phyloP scores from a whole-genome alignment of 1,139 yeast genomes.

The Eremothecium cymbalariae region DNA sequence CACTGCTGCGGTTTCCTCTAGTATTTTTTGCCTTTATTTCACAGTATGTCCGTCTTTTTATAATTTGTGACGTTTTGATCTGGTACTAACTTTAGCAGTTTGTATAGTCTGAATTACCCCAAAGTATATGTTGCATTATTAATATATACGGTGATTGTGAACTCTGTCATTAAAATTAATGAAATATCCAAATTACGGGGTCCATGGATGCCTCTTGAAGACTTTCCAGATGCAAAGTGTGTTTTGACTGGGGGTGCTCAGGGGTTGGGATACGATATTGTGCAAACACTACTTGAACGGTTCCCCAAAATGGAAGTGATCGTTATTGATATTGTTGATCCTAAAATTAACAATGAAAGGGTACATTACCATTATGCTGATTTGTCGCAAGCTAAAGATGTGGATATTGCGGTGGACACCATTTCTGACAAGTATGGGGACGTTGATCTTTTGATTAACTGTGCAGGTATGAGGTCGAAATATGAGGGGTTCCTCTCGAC shows the following conservation, averaged over 20 bases:
- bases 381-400: conserved; percentile 35
- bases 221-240: conserved; percentile 12
- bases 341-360: conserved; percentile 23
- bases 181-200: conserved; percentile 13
- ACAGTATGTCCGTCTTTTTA: conserved; percentile 3
- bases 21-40: conserved; percentile 9
- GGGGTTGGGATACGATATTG: conserved; percentile 50
- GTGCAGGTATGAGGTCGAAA: conserved; percentile 63
- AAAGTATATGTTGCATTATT: conserved; percentile 9
- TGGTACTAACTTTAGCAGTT: conserved; percentile 1
- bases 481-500: conserved; percentile 37
- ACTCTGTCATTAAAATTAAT: conserved; percentile 8
- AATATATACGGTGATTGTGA: conserved; percentile 13
- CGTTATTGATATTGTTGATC: conserved; percentile 42
- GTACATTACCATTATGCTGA: conserved; percentile 42
- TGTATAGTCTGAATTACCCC: conserved; percentile 16
- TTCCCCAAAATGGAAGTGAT: conserved; percentile 34
- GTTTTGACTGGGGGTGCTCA: conserved; percentile 59
- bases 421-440: conserved; percentile 32
- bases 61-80: conserved; percentile 1
- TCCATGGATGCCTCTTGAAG: conserved; percentile 13
- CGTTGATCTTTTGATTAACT: conserved; percentile 55
- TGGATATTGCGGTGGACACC: conserved; percentile 29
- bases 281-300: conserved; percentile 31
- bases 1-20: conserved; percentile 18